A percentile compares a stretch with the other conserved stretches of the same genome.
phyloP scores from a whole-genome alignment of 495 filamentous ascomycete genomes.

The Aspergillus sparsus region DNA sequence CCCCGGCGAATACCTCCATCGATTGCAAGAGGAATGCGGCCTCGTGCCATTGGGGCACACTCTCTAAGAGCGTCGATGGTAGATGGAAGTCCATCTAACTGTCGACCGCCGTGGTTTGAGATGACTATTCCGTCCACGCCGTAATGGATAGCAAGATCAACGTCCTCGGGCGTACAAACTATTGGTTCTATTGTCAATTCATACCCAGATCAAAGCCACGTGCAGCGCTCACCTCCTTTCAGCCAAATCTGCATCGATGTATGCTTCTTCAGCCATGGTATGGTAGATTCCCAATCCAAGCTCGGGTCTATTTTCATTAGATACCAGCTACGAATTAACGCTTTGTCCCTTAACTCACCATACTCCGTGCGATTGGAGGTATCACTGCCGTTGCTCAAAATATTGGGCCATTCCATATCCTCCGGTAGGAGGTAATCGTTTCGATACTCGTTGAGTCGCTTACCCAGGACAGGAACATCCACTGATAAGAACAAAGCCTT shows the following conservation, averaged over 20 bases:
- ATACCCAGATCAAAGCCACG: not conserved
- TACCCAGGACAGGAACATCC: conserved; percentile 83
- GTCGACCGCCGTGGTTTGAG: conserved; percentile 34
- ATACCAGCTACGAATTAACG: not conserved
- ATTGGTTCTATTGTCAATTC: conserved; percentile 8
- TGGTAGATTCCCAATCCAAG: conserved; percentile 76
- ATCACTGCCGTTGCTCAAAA: conserved; percentile 33
- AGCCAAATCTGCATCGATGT: conserved; percentile 91
- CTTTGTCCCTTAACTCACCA: conserved; percentile 22
- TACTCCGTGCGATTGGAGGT: conserved; percentile 35
- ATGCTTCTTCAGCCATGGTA: conserved; percentile 82
- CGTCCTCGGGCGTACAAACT: conserved; percentile 64
- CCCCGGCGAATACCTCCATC: conserved; percentile 87
- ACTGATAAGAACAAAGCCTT: conserved; percentile 94
- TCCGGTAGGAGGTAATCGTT: conserved; percentile 46
- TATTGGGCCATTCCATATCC: conserved; percentile 37
- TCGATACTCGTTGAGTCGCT: conserved; percentile 49
- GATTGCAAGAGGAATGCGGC: conserved; percentile 77
- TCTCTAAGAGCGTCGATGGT: conserved; percentile 84
- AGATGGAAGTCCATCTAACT: conserved; percentile 62
- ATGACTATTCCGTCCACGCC: conserved; percentile 61
- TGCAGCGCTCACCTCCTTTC: conserved; percentile 61
- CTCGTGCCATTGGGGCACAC: conserved; percentile 80
- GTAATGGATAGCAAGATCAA: conserved; percentile 46
- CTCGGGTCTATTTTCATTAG: conserved; percentile 71